Evolutionary conservation across 805 yeast genomes (phyloP), one percentile per base, ranked within the genome.

Genomic region (Wickerhamiella brachini): DNA sequence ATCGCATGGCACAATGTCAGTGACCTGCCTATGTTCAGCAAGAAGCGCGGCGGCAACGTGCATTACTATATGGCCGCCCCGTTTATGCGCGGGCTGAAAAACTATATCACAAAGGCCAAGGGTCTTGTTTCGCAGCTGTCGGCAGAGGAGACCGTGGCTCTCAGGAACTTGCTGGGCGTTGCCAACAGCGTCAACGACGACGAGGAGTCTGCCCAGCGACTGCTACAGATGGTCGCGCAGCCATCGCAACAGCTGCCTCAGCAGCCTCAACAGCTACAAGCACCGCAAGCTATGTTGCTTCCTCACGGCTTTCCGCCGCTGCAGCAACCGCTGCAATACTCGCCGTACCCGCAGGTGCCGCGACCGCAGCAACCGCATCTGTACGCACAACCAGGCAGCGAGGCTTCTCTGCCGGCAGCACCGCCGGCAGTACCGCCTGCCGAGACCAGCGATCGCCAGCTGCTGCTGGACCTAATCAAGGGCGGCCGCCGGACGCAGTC

Each of bases 1-100:
- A 85, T 90, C 48, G 75, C 81, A 65, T 90, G 97, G 97, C 64
- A 66, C 48, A 60, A 62, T 20, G 56, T 70, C 44, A 51, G 50
- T 13, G 50, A 54, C 17, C 51, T 69, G 51, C 71, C 69, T 1
- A 60, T 63, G 7, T 68, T 54, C 51, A 48, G 64, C n/a, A 47
- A 46, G 47, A 50, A 37, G 26, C 42, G 39, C 37, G 21, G 50
- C 22, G 45, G 38, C 24, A 48, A 48, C 12, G 44, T 52, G 44
- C 57, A 57, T 39, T 69, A 59, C 49, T 67, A 59, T 59, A 56
- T 65, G 64, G 69, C 68, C 7, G 65, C 68, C 1, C 69, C 71
- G 24, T 70, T 70, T 51, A 55, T 69, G 56, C 53, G 58, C 8
- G 67, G 60, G 18, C 57, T 69, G 34, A 55, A 58, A 26, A 58